A percentile compares a stretch with the other conserved stretches of the same genome.
phyloP scores from a whole-genome alignment of 2,329 filamentous ascomycete genomes.

The Daldinia sp. region DNA sequence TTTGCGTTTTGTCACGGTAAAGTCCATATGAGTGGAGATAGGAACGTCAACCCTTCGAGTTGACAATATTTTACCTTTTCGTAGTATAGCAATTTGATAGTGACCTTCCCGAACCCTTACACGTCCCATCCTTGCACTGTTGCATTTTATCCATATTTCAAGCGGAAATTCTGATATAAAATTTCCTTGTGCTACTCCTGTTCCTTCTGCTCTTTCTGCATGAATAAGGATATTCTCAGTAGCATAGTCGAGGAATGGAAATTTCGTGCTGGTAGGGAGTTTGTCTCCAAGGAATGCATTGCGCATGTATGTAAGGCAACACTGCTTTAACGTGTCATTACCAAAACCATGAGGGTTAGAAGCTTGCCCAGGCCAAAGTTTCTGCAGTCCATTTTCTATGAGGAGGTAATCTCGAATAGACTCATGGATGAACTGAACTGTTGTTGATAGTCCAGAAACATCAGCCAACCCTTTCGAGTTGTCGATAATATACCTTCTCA shows the following conservation, averaged over 20 bases:
- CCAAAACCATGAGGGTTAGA: background rate
- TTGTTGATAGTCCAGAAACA: background rate
- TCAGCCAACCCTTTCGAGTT: slow-evolving; percentile 1
- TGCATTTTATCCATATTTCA: background rate
- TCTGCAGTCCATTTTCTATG: background rate
- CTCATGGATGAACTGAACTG: background rate
- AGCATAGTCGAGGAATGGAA: background rate
- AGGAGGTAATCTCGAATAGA: background rate
- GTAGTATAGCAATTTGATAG: too few relatives aligned
- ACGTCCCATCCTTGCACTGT: background rate
- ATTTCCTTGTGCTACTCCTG: background rate
- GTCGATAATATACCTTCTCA: background rate
- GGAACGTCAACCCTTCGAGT: too few relatives aligned
- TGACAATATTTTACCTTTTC: too few relatives aligned
- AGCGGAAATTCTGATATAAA: background rate
- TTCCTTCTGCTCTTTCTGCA: background rate
- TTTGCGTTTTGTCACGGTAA: too few relatives aligned
- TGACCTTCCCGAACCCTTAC: too few relatives aligned
- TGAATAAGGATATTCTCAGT: background rate
- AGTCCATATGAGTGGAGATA: too few relatives aligned
- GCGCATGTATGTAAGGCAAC: background rate
- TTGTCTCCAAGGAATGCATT: background rate
- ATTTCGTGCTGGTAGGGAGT: background rate
- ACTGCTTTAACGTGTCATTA: background rate
- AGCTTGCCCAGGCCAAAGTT: background rate